These are phyloP conservation scores for Fusarium sp. DNA, from an alignment of 2,329 filamentous ascomycete genomes.

Conservation along the genomic window DNA sequence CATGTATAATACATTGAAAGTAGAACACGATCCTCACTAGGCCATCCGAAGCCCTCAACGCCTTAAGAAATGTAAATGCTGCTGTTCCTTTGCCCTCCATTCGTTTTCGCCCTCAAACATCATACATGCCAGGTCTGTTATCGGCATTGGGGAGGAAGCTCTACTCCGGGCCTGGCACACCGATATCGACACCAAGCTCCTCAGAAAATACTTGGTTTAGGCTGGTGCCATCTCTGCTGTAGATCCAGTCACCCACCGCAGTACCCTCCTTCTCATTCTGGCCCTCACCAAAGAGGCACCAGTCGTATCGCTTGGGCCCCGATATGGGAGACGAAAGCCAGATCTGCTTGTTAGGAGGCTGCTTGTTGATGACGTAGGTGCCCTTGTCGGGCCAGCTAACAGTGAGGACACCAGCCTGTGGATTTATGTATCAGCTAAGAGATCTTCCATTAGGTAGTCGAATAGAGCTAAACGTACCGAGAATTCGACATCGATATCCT, in stretches of 20 bases:
- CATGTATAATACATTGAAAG: slow-evolving; percentile 40
- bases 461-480: slow-evolving; percentile 71
- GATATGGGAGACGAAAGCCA: slow-evolving; percentile 95
- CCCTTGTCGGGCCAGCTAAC: slow-evolving; percentile 79
- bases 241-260: slow-evolving; percentile 85
- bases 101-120: slow-evolving; percentile 18
- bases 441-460: neutral
- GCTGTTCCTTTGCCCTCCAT: slow-evolving; percentile 12
- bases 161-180: slow-evolving; percentile 49
- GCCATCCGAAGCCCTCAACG: slow-evolving; percentile 40
- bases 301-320: slow-evolving; percentile 95
- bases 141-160: slow-evolving; percentile 39
- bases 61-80: slow-evolving; percentile 37
- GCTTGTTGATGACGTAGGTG: slow-evolving; percentile 97
- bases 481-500: slow-evolving; percentile 90
- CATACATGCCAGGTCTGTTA: slow-evolving; percentile 28
- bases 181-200: slow-evolving; percentile 81
- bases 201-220: slow-evolving; percentile 80
- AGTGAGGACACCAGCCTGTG: slow-evolving; percentile 87
- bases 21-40: slow-evolving; percentile 21
- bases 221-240: slow-evolving; percentile 84
- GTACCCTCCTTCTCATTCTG: slow-evolving; percentile 84
- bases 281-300: slow-evolving; percentile 80
- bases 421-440: slow-evolving; percentile 30
- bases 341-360: slow-evolving; percentile 97